A percentile compares a stretch with the other conserved stretches of the same genome.
Conservation (phyloP, 2,329 filamentous ascomycete genomes). For the Xylariales sp. region DNA sequence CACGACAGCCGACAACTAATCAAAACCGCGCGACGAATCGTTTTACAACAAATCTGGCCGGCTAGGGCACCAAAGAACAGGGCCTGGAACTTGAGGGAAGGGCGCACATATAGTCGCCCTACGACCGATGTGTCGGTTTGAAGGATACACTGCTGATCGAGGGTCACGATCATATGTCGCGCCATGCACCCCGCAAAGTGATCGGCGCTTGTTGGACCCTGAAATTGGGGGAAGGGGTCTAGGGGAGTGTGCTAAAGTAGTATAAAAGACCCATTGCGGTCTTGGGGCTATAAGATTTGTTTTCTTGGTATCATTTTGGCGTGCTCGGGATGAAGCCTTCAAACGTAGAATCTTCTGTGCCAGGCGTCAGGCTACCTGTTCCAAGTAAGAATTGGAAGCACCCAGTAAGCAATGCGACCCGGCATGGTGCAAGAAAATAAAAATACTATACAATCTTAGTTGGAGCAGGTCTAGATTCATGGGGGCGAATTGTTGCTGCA, state of each 20-base stretch:
- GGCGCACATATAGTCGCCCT: not conserved
- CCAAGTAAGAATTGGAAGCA: slow-evolving; percentile 4
- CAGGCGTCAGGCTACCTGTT: not conserved
- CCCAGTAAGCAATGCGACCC: slow-evolving; percentile 10
- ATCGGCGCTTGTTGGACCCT: slow-evolving; percentile 34
- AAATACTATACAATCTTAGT: too few species aligned
- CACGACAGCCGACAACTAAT: not conserved
- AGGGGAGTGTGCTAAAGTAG: too few species aligned
- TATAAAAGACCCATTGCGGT: not conserved
- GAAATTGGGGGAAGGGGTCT: slow-evolving; percentile 3
- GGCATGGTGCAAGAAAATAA: not conserved
- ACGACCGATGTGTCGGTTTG: slow-evolving; percentile 17
- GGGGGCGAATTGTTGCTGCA: not conserved
- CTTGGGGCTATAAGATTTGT: too few species aligned
- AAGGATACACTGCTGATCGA: slow-evolving; percentile 15
- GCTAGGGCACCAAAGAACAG: not conserved
- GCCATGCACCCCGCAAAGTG: slow-evolving; percentile 37
- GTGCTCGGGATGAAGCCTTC: too few species aligned
- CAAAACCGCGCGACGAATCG: not conserved
- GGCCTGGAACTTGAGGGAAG: not conserved
- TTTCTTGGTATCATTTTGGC: too few species aligned
- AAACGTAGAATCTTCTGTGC: not conserved
- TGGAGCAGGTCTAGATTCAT: slow-evolving; percentile 15
- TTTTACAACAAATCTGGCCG: not conserved
- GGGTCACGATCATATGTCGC: slow-evolving; percentile 15